A percentile compares a stretch with the other conserved stretches of the same genome.
Evolutionary conservation across 2,329 filamentous ascomycete species (phyloP).

Genomic region (Dactylellina leptospora): DNA sequence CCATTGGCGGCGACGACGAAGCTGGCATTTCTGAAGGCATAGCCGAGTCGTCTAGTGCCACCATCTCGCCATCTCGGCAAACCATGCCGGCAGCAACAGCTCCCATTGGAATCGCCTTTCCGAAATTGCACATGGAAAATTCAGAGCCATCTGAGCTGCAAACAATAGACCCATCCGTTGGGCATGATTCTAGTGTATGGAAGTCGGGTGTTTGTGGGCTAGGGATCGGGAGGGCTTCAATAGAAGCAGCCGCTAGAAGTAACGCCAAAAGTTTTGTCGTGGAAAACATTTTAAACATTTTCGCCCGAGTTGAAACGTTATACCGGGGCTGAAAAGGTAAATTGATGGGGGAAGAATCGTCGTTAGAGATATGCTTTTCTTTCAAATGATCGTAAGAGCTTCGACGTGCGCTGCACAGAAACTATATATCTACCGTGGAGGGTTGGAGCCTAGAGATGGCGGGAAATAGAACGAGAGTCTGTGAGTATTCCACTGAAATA

Average conservation of each 20-base stretch:
- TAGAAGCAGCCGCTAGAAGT: slow-evolving; percentile 8
- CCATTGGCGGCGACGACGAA: not conserved
- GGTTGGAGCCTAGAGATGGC: slow-evolving; percentile 16
- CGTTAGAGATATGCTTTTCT: not conserved
- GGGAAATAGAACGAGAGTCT: slow-evolving; percentile 15
- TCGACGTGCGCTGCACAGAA: slow-evolving; percentile 40
- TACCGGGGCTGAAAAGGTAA: too few relatives aligned
- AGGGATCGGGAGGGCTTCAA: slow-evolving; percentile 35
- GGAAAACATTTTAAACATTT: slow-evolving; percentile 47
- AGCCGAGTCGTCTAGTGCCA: slow-evolving; percentile 8
- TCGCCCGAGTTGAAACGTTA: too few relatives aligned
- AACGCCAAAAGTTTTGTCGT: slow-evolving; percentile 10
- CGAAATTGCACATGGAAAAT: slow-evolving; percentile 47
- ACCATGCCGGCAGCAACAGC: slow-evolving; percentile 35
- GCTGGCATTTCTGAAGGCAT: slow-evolving; percentile 3
- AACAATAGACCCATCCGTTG: slow-evolving; percentile 27
- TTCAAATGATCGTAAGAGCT: slow-evolving; percentile 24
- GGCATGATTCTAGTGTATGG: slow-evolving; percentile 25
- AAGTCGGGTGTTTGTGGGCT: slow-evolving; percentile 23
- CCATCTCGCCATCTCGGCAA: slow-evolving; percentile 32
- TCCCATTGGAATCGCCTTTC: slow-evolving; percentile 37
- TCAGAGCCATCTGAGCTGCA: slow-evolving; percentile 28
- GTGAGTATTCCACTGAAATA: slow-evolving; percentile 31
- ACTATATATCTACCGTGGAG: slow-evolving; percentile 16
- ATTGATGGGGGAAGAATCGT: too few relatives aligned